These are phyloP conservation scores for Cicer cuneatum DNA, from an alignment of 306 rosid species.

Conservation along the genomic window DNA sequence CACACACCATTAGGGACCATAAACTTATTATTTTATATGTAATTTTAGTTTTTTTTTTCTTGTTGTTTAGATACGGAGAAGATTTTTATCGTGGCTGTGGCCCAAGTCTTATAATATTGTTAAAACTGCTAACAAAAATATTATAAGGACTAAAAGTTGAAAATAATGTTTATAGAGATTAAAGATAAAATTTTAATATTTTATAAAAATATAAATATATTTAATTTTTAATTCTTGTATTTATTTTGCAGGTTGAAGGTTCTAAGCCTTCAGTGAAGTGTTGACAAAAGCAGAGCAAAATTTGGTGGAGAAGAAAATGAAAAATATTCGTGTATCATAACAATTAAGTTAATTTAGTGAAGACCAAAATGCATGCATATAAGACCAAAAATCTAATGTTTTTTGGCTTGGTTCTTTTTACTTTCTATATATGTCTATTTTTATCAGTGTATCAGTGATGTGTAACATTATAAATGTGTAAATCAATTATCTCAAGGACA, in stretches of 20 bases:
- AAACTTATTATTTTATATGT: neutral
- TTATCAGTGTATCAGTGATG: neutral
- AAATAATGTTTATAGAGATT: too few species aligned
- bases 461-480: slow-evolving; percentile 33
- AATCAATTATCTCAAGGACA: slow-evolving; percentile 18
- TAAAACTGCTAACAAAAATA: too few species aligned
- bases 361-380: slow-evolving; percentile 5
- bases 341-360: neutral
- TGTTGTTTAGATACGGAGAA: neutral
- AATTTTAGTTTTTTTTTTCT: neutral
- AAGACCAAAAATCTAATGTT: neutral
- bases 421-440: neutral
- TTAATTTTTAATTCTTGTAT: neutral
- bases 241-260: slow-evolving; percentile 45
- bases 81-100: slow-evolving; percentile 5
- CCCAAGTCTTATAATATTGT: slow-evolving; percentile 23
- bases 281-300: slow-evolving; percentile 10
- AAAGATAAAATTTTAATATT: too few species aligned
- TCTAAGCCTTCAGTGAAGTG: slow-evolving; percentile 52
- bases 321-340: neutral
- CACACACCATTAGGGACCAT: neutral
- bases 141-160: too few species aligned
- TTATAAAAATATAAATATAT: too few species aligned
- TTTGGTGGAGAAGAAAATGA: neutral
- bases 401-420: neutral